Conservation (phyloP, 2,329 filamentous ascomycete species). For the Ceratocystiopsis minuta region DNA sequence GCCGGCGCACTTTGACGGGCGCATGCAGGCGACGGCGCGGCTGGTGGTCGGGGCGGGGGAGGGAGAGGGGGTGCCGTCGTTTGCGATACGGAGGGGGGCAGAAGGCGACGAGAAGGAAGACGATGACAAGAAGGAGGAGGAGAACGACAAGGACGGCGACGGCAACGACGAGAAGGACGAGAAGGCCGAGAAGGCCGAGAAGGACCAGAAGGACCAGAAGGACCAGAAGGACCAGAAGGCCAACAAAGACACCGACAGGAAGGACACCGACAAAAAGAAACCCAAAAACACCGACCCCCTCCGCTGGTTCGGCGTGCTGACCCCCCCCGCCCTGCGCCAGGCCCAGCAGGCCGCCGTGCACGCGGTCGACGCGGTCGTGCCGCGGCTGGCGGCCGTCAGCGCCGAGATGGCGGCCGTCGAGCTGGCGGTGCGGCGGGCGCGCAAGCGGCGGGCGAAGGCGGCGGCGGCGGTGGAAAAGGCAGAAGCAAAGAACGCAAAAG, state of each 20-base stretch:
- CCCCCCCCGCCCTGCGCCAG: slow-evolving; percentile 31
- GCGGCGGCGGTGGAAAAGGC: slow-evolving; percentile 5
- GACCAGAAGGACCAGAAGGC: not conserved
- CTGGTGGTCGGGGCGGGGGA: slow-evolving; percentile 16
- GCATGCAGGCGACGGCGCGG: slow-evolving; percentile 45
- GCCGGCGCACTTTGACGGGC: slow-evolving; percentile 51
- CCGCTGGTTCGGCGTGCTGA: slow-evolving; percentile 36
- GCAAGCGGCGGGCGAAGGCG: slow-evolving; percentile 34
- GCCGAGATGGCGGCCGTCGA: slow-evolving; percentile 47
- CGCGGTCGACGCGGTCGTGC: slow-evolving; percentile 38
- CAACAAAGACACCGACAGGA: too few species aligned
- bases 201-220: slow-evolving; percentile 3
- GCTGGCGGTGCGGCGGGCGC: slow-evolving; percentile 45
- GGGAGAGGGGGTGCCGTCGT: not conserved
- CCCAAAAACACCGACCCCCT: slow-evolving; percentile 30
- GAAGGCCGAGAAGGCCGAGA: not conserved
- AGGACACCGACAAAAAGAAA: too few species aligned
- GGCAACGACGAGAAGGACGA: slow-evolving; percentile 4
- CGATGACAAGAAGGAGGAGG: not conserved
- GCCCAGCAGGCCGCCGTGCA: slow-evolving; percentile 41
- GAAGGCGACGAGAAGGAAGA: not conserved
- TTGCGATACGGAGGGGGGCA: not conserved
- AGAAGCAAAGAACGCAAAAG: not conserved
- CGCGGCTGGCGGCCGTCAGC: slow-evolving; percentile 36
- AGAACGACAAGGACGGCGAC: slow-evolving; percentile 1